Percentiles rank a stretch among this genome's conserved stretches.
These are phyloP conservation scores for Trapa incisa DNA, from an alignment of 345 rosid species.

Conservation along the genomic window DNA sequence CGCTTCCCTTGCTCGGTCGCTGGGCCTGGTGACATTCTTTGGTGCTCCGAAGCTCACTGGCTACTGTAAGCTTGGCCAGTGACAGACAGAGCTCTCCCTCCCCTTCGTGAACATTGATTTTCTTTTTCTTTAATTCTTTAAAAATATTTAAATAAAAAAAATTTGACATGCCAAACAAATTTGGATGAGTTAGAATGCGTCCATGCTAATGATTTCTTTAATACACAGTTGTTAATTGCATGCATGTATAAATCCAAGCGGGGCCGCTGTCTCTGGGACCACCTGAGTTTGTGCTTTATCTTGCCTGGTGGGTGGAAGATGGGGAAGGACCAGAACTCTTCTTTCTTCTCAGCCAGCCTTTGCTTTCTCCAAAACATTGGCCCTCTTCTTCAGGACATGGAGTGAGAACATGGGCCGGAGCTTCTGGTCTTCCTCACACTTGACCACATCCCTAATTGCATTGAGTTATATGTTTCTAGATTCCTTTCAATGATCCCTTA, in stretches of 20 bases:
- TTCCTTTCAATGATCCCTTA: conserved; percentile 7
- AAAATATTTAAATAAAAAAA: too few relatives aligned
- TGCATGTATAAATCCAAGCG: too few relatives aligned
- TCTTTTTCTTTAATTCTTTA: too few relatives aligned
- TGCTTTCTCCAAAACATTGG: conserved; percentile 29
- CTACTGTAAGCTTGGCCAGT: too few relatives aligned
- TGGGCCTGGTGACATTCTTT: too few relatives aligned
- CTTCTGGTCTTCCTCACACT: conserved; percentile 48
- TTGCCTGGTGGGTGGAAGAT: conserved; percentile 25
- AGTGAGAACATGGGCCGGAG: conserved; percentile 34
- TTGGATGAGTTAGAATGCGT: too few relatives aligned
- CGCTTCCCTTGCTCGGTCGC: too few relatives aligned
- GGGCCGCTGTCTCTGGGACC: conserved; percentile 20
- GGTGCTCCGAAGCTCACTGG: too few relatives aligned
- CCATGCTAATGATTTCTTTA: neutral
- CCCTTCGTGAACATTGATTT: too few relatives aligned
- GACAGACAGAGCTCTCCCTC: too few relatives aligned
- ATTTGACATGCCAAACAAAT: too few relatives aligned
- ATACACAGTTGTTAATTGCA: too few relatives aligned
- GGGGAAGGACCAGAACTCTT: conserved; percentile 25
- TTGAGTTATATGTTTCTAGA: conserved; percentile 32
- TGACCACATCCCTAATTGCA: conserved; percentile 37
- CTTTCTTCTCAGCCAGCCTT: conserved; percentile 31
- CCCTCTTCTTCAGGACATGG: conserved; percentile 31
- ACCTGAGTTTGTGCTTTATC: conserved; percentile 20